These are phyloP conservation scores for Geotrichum europaeum DNA, from an alignment of 1,139 yeast genomes.

Conservation along the genomic window DNA sequence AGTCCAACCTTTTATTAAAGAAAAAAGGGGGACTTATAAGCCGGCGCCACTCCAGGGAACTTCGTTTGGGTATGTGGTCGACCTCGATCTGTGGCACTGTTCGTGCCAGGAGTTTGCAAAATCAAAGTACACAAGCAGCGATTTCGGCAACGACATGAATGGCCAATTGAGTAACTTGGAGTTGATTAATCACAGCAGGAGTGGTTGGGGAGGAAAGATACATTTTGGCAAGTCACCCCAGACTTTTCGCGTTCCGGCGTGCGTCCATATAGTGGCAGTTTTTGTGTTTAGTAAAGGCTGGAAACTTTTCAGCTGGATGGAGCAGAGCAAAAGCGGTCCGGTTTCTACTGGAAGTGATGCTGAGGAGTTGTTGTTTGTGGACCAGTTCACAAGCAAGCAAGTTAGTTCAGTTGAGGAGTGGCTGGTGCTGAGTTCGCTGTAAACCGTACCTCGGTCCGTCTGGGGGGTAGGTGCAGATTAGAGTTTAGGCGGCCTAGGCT, in stretches of 20 bases:
- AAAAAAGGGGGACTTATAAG: constrained; percentile 5
- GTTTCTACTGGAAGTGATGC: not conserved
- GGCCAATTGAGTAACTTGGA: not conserved
- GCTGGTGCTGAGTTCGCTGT: constrained; percentile 2
- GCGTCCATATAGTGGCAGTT: constrained; percentile 12
- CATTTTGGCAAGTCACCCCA: not conserved
- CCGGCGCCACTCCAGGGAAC: constrained; percentile 10
- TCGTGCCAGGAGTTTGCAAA: constrained; percentile 14
- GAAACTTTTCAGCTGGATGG: constrained; percentile 7
- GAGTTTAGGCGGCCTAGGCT: not conserved
- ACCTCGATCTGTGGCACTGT: constrained; percentile 14
- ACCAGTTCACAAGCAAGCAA: not conserved
- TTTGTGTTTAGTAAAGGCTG: constrained; percentile 8
- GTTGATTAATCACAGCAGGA: not conserved
- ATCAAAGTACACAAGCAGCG: constrained; percentile 12
- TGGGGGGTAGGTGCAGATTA: not conserved
- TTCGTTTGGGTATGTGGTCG: constrained; percentile 11
- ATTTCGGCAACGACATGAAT: not conserved
- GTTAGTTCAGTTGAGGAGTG: constrained; percentile 7
- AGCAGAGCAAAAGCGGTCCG: not conserved
- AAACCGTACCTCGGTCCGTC: not conserved
- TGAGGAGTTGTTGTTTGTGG: not conserved
- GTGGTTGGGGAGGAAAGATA: constrained; percentile 7
- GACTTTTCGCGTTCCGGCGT: constrained; percentile 8
- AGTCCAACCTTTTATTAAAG: constrained; percentile 9